A percentile compares a stretch with the other conserved stretches of the same genome.
These are phyloP conservation scores for Leccinum rimulosum DNA, from an alignment of 768 basidiomycete species.

Conservation along the genomic window DNA sequence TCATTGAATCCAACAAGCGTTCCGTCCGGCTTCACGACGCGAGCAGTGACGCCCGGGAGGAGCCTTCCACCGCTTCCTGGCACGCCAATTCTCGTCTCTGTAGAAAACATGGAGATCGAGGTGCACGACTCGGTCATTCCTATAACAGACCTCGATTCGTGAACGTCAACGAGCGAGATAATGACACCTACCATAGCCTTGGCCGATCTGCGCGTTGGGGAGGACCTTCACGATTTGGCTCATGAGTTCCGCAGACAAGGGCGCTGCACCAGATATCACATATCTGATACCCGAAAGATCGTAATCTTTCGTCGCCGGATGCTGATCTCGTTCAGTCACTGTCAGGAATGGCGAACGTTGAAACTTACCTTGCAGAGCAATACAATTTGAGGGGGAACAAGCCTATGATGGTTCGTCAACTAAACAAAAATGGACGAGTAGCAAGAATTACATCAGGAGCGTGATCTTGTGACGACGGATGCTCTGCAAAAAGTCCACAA, in stretches of 20 bases:
- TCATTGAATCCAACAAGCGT: constrained; percentile 53
- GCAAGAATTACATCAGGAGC: constrained; percentile 46
- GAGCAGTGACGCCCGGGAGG: constrained; percentile 53
- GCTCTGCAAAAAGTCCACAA: constrained; percentile 58
- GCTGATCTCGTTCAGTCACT: constrained; percentile 31
- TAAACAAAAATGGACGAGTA: background rate
- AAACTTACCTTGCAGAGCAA: constrained; percentile 60
- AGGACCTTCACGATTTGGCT: constrained; percentile 42
- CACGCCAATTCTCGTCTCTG: constrained; percentile 45
- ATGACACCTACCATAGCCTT: constrained; percentile 52
- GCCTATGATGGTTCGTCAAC: constrained; percentile 30
- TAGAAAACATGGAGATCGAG: constrained; percentile 47
- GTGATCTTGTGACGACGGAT: constrained; percentile 56
- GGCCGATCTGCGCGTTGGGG: constrained; percentile 61
- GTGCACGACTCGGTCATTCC: constrained; percentile 69
- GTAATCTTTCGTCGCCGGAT: constrained; percentile 48
- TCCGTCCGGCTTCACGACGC: constrained; percentile 58
- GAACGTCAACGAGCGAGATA: background rate
- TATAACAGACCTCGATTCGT: constrained; percentile 19
- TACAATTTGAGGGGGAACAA: constrained; percentile 67
- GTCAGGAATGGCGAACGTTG: background rate
- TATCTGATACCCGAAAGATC: constrained; percentile 53
- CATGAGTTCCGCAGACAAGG: constrained; percentile 57
- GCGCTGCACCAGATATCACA: constrained; percentile 61
- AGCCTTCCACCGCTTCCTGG: constrained; percentile 50